Base-by-base conservation (phyloP, 2,329 filamentous ascomycete species). In the Cladosporium oxysporum region DNA sequence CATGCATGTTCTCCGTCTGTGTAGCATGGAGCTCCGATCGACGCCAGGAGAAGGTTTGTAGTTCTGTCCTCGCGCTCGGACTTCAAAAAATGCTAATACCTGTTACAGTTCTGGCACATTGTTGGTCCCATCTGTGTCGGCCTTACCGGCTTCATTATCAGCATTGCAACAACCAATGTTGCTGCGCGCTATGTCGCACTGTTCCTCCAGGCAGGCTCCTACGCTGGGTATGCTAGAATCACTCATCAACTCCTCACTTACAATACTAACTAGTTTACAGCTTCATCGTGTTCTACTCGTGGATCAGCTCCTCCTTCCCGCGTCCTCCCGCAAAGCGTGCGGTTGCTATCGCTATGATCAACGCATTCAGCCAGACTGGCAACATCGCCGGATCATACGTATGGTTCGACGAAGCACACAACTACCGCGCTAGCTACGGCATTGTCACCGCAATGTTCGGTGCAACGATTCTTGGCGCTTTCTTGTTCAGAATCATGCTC, bases 281-380 rank as follows among this genome's bases (percentile, higher is more conserved):
- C 50, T 63, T 63, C 61, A 63, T 63, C 50, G 61, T 63, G 6
- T 63, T 86, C 58, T 92, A 88, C 73, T 90, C 88, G 2, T 95
- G 91, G 91, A 92, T 93, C 69, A 87, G 85, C 57, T 91, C 90
- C 74, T 90, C 88, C 1, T 83, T 94, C 61, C 90, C 91, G 0
- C 85, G 91, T 5, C 91, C 91, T 3, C 89, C 90, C 0, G 88
- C 90, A 2, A 93, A 93, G 79, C 85, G 90, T 67, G 88, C 88
- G 2, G 87, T 90, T 0, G 90, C 90, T 0, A 76, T 94, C 5
- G 91, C 90, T 0, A 88, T 90, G 68, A 91, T 93, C 77, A 94
- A 94, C 73, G 88, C 88, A 2, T 82, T 91, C 11, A 86, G 84
- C 21, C 92, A 93, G 16, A 31, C 33, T 21, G 63, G 55, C 16